phyloP scores from a whole-genome alignment of 139 green algal species.

The Pseudopediastrum boryanum region DNA sequence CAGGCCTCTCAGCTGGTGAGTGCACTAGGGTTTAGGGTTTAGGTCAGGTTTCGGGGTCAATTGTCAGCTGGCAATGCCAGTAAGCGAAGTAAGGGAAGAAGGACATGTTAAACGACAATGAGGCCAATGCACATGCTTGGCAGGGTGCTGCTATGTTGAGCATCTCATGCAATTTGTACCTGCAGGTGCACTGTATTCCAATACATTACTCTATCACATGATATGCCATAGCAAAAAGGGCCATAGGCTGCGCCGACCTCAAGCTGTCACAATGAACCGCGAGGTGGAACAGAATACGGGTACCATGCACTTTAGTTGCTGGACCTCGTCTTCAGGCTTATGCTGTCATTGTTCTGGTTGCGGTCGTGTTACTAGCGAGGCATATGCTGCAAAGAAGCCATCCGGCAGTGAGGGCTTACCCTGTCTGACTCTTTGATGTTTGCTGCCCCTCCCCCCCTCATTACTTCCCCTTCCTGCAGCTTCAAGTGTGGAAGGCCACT shows the following conservation, averaged over 20 bases:
- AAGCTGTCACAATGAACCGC: no score
- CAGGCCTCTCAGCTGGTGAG: slow-evolving; percentile 32
- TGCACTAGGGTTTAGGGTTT: no score
- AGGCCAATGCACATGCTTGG: neutral
- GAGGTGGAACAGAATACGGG: neutral
- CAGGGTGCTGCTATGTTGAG: neutral
- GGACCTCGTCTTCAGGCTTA: neutral
- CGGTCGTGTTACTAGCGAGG: neutral
- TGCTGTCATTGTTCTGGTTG: neutral
- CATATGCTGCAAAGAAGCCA: neutral
- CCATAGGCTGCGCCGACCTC: no score
- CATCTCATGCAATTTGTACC: neutral
- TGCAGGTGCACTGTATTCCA: neutral
- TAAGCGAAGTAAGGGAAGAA: neutral
- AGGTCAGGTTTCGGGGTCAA: no score
- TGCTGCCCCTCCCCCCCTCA: neutral
- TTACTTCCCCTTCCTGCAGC: neutral
- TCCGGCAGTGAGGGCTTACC: neutral
- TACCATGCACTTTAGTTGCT: neutral
- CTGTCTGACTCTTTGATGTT: neutral
- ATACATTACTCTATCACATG: neutral
- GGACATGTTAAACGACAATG: neutral
- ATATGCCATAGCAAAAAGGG: no score
- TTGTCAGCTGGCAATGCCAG: no score
- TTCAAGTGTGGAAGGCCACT: slow-evolving; percentile 40